Base-by-base conservation (phyloP, 345 rosid species). In the Populus davidiana region DNA sequence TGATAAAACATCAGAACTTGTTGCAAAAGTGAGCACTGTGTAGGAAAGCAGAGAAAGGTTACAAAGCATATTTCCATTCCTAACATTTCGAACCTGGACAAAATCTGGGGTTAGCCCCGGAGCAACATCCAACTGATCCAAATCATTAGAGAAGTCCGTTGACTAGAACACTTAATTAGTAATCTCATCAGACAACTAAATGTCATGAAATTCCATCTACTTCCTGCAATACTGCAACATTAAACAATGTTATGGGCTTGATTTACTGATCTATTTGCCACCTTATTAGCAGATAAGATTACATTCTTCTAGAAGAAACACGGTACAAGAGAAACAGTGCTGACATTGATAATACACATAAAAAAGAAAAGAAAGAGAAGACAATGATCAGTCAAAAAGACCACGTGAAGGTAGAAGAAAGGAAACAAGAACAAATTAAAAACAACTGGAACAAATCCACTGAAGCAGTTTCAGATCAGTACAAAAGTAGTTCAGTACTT, bases 91-190 rank as follows among this genome's bases (percentile, higher is more conserved):
- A 72, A 75, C 81, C 25, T 81, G 83, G 72, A 78, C 77, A 70
- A 82, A 81, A 80, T 79, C 87, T 9, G 84, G 75, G 77, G 75
- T 84, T 18, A 71, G 35, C 62, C 63, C 75, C 41, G 72, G 71
- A 61, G 54, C 76, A 16, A 70, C 75, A 4, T 85, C 61, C 8
- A 77, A 54, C 29, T 77, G 81, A 29, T 79, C 84, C 66, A 82
- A 56, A 56, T 56, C 52, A 74, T 25, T 77, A 50, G 75, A 83
- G 56, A 77, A 80, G 29, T n/a, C n/a, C 62, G 1, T 56, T 0
- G 63, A 56, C 63, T n/a, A 23, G 5, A 56, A 56, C 63, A 56
- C 27, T 56, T 56, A 9, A 9, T 56, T 1, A n/a, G 63, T 56
- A n/a, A 9, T 25, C 63, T 56, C 29, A 9, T 56, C n/a, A 50